Conservation (phyloP, 2,329 filamentous ascomycete species). For the Didymella pomorum region DNA sequence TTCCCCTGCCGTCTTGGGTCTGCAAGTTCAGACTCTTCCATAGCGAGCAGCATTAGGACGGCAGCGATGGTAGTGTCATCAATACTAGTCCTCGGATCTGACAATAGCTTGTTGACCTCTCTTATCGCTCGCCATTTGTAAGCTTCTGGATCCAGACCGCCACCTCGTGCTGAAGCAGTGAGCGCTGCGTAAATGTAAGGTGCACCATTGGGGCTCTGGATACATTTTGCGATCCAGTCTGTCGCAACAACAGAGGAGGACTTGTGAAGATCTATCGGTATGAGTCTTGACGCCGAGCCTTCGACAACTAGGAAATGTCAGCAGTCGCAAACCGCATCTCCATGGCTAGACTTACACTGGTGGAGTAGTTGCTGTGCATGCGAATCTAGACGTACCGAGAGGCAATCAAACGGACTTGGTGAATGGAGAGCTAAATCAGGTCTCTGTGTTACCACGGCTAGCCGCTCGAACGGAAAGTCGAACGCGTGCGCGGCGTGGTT, state of each 20-base stretch:
- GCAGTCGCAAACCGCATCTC: not conserved
- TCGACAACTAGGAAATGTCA: slow-evolving; percentile 32
- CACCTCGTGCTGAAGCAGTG: slow-evolving; percentile 32
- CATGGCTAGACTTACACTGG: slow-evolving; percentile 35
- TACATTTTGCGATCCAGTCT: slow-evolving; percentile 37
- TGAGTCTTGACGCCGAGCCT: slow-evolving; percentile 29
- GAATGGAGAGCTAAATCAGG: slow-evolving; percentile 28
- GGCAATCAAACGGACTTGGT: slow-evolving; percentile 34
- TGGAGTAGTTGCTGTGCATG: slow-evolving; percentile 33
- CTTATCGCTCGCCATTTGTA: slow-evolving; percentile 42
- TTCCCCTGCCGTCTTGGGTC: slow-evolving; percentile 24
- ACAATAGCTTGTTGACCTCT: slow-evolving; percentile 41
- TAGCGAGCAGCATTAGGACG: slow-evolving; percentile 43
- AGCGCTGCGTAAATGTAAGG: slow-evolving; percentile 44
- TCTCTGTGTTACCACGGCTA: slow-evolving; percentile 12
- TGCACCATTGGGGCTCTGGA: slow-evolving; percentile 35
- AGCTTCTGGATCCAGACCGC: slow-evolving; percentile 29
- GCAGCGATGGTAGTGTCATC: slow-evolving; percentile 46
- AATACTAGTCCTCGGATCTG: slow-evolving; percentile 30
- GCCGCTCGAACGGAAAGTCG: slow-evolving; percentile 15
- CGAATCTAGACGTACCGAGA: slow-evolving; percentile 34
- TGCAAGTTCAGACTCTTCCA: slow-evolving; percentile 43
- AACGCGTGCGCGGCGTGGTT: slow-evolving; percentile 24
- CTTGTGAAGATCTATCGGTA: slow-evolving; percentile 41
- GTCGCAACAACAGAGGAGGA: slow-evolving; percentile 30